These are phyloP conservation scores for Fusarium buxicola DNA, from an alignment of 2,329 filamentous ascomycete species.

Conservation along the genomic window DNA sequence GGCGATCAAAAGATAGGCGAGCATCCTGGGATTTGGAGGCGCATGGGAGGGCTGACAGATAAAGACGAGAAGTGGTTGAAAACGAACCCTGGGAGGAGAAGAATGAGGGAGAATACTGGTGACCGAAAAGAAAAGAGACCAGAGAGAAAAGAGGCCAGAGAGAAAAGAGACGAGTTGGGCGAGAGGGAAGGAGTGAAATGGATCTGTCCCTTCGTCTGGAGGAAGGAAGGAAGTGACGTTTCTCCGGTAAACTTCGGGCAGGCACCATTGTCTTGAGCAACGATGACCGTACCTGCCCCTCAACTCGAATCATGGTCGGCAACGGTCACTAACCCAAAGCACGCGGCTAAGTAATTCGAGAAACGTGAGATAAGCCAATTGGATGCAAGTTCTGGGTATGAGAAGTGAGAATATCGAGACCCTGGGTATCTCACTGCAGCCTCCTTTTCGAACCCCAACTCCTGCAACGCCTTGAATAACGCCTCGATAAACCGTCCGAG, in stretches of 20 bases:
- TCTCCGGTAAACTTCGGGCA: background rate
- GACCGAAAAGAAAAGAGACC: background rate
- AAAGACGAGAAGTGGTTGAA: background rate
- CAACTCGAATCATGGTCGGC: background rate
- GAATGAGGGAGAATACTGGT: background rate
- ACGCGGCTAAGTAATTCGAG: background rate
- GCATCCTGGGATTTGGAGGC: slow-evolving; percentile 36
- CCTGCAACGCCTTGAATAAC: slow-evolving; percentile 11
- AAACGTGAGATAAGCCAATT: background rate
- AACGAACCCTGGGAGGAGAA: background rate
- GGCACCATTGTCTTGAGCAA: background rate
- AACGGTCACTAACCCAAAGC: background rate
- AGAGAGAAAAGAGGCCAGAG: background rate
- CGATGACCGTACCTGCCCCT: background rate
- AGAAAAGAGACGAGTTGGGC: background rate
- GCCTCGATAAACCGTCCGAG: background rate
- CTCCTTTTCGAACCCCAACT: slow-evolving; percentile 15
- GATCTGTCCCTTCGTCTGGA: background rate
- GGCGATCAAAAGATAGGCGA: slow-evolving; percentile 36
- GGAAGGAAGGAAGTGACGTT: slow-evolving; percentile 5
- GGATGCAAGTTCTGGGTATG: background rate
- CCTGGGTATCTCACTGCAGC: slow-evolving; percentile 30
- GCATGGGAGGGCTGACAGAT: background rate
- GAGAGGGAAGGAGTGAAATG: background rate
- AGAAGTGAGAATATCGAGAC: slow-evolving; percentile 12